phyloP scores from a whole-genome alignment of 164 flowering plant genomes.

The Vitis amurensis region DNA sequence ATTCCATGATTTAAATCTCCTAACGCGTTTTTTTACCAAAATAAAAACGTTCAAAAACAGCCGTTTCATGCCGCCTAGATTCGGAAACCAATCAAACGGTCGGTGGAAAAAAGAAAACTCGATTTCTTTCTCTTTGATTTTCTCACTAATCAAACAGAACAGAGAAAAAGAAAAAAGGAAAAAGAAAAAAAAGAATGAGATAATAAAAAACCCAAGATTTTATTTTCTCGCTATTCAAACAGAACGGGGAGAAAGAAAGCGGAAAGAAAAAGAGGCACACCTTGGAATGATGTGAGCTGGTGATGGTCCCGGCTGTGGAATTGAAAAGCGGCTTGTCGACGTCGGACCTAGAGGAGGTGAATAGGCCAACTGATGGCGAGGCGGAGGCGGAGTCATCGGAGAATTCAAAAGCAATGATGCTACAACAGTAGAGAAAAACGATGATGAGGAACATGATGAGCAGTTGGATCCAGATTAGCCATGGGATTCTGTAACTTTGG shows the following conservation, averaged over 20 bases:
- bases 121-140: too few species aligned
- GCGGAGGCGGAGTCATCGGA: neutral
- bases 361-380: neutral
- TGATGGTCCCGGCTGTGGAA: neutral
- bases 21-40: too few species aligned
- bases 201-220: neutral
- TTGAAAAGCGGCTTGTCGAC: neutral
- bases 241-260: neutral
- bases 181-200: neutral
- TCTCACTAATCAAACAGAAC: too few species aligned
- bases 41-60: too few species aligned
- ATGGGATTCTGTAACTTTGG: constrained; percentile 37
- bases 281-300: constrained; percentile 9
- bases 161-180: too few species aligned
- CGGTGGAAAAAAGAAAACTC: too few species aligned
- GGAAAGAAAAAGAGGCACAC: neutral
- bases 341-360: too few species aligned
- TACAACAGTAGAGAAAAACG: constrained; percentile 32
- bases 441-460: constrained; percentile 41
- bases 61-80: too few species aligned
- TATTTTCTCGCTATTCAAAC: too few species aligned
- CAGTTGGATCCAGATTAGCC: constrained; percentile 58
- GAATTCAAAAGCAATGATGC: constrained; percentile 16
- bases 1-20: too few species aligned
- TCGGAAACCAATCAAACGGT: too few species aligned